These are phyloP conservation scores for Petrea volubilis DNA, from an alignment of 257 asterid species.

Conservation along the genomic window DNA sequence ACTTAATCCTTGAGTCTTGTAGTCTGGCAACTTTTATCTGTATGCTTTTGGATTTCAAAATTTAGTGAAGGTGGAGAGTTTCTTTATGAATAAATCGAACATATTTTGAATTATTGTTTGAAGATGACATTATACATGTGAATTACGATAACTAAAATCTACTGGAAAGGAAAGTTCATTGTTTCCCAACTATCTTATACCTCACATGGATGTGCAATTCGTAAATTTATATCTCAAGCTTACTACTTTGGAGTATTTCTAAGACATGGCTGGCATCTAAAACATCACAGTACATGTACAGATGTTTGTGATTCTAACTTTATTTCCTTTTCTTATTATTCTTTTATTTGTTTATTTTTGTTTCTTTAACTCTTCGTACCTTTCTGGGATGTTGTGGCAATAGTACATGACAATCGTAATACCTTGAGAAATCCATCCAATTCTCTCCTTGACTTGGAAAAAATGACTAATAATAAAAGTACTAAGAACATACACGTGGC, in stretches of 20 bases:
- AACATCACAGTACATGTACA: constrained; percentile 16
- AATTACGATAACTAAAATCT: constrained; percentile 14
- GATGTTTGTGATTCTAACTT: constrained; percentile 15
- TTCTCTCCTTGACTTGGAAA: neutral
- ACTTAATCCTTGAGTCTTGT: neutral
- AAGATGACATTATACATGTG: neutral
- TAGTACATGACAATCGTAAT: constrained; percentile 10
- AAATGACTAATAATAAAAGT: neutral
- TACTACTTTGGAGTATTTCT: constrained; percentile 12
- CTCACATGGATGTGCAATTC: neutral
- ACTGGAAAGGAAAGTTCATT: neutral
- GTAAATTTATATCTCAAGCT: neutral
- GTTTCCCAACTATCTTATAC: neutral
- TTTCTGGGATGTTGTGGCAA: constrained; percentile 13
- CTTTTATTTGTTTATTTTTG: too few relatives aligned
- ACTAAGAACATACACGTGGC: neutral
- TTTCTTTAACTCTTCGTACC: neutral
- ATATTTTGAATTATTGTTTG: constrained; percentile 3
- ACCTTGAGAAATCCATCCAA: constrained; percentile 10
- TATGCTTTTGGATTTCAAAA: constrained; percentile 2
- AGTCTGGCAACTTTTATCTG: constrained; percentile 6
- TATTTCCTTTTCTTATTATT: neutral
- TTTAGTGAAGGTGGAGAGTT: neutral
- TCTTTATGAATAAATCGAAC: constrained; percentile 2
- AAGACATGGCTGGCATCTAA: constrained; percentile 6